Evolutionary conservation across 1,139 yeast genomes (phyloP), one percentile per base, ranked within the genome.

Genomic region (Lodderomyces orthopsilosis): DNA sequence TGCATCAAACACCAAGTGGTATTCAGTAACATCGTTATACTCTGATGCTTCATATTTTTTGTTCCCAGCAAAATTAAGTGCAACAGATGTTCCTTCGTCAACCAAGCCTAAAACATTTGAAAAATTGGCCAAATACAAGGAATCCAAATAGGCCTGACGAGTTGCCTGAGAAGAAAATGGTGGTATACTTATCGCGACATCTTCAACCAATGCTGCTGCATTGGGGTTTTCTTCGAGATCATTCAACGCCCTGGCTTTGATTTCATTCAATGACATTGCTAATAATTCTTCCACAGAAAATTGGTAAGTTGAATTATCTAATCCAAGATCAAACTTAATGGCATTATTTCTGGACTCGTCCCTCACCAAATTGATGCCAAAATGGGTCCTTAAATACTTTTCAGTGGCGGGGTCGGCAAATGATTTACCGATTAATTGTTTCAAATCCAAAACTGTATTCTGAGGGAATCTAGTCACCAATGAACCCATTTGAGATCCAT

Each of bases 1-100:
- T 77, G 86, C 79, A 61, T 93, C 98, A 61, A 83, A 89, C 26
- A 94, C 76, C 42, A 90, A 61, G 56, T 86, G 88, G 56, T 83
- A 78, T 53, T 83, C 81, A 41, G 68, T 69, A 6, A 57, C 59
- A 37, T 57, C 65, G 41, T 72, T 68, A 46, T 57, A 63, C 33
- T 68, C 70, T 2, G 54, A 59, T 22, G 56, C 51, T 3, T 70
- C 73, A 28, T 73, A 64, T 14, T 71, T 72, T 42, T 77, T 69
- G 32, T 73, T 75, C 35, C 84, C 72, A 15, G 79, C 74, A 59
- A 81, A 90, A 58, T 90, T 89, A 40, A 88, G 68, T 1, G 96
- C 96, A 18, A 89, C 93, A 1, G 98, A 91, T 14, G 89, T 69
- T 14, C 97, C 98, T 60, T 93, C 98, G 56, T 87, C 93, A 2